Evolutionary conservation across 345 rosid genomes (phyloP).

Genomic region (Eucalyptus virginea): DNA sequence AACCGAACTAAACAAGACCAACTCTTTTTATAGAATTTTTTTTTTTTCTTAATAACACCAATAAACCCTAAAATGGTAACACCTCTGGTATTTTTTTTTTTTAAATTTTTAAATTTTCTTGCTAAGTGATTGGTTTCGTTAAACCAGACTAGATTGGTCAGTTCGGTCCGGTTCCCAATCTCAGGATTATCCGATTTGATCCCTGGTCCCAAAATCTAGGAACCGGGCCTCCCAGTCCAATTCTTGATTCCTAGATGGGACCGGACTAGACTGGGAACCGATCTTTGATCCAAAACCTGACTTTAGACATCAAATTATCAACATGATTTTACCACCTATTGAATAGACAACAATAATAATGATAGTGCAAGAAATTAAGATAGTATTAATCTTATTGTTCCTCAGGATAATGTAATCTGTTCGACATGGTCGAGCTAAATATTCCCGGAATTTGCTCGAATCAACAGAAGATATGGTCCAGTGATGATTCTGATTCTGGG

Average conservation of each 20-base stretch:
- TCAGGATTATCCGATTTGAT: rapidly evolving
- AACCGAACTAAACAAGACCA: rapidly evolving
- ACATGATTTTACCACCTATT: not conserved
- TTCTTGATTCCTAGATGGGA: too few species aligned
- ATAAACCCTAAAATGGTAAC: too few species aligned
- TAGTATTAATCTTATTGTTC: not conserved
- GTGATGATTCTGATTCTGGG: not conserved
- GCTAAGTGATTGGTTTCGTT: too few species aligned
- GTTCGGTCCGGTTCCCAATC: rapidly evolving
- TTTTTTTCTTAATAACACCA: too few species aligned
- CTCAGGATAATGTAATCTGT: not conserved
- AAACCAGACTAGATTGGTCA: too few species aligned
- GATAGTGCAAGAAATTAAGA: not conserved
- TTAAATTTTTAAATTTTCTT: too few species aligned
- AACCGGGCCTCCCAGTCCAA: rapidly evolving
- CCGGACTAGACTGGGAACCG: rapidly evolving
- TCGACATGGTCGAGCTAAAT: not conserved
- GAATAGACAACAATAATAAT: not conserved
- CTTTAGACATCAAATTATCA: not conserved
- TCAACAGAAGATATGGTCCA: not conserved
- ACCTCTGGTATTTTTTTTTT: too few species aligned
- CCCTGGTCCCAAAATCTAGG: too few species aligned
- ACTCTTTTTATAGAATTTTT: too few species aligned
- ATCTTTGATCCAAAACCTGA: not conserved
- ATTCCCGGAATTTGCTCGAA: not conserved